phyloP scores from a whole-genome alignment of 495 filamentous ascomycete genomes.

The Sordaria brevicollis region DNA sequence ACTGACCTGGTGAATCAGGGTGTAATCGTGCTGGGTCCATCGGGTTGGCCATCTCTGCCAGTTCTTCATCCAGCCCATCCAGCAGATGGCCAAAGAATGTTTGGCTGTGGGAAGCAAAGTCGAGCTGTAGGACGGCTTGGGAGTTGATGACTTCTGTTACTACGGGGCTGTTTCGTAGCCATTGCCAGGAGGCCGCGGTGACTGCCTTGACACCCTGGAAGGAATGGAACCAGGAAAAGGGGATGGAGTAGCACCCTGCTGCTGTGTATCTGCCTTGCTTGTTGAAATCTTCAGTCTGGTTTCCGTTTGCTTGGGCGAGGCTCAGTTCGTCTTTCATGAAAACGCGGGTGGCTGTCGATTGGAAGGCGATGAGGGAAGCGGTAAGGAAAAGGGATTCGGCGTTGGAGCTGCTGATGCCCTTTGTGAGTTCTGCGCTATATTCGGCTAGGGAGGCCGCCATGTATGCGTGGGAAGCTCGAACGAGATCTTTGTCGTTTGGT shows the following conservation, averaged over 20 bases:
- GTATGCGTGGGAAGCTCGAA: slow-evolving; percentile 46
- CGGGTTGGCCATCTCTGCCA: slow-evolving; percentile 19
- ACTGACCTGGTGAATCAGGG: not conserved
- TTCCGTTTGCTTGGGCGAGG: slow-evolving; percentile 2
- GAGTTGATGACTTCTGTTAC: slow-evolving; percentile 45
- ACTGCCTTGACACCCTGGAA: slow-evolving; percentile 49
- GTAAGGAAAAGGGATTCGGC: slow-evolving; percentile 47
- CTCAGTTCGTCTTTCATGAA: slow-evolving; percentile 36
- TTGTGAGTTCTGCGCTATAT: slow-evolving; percentile 38
- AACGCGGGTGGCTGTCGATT: slow-evolving; percentile 43
- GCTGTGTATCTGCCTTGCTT: not conserved
- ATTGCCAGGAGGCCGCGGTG: slow-evolving; percentile 41
- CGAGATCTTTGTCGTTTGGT: slow-evolving; percentile 40
- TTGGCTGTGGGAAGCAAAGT: slow-evolving; percentile 26
- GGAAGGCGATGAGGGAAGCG: slow-evolving; percentile 45
- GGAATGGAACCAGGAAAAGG: slow-evolving; percentile 47
- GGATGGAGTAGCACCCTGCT: slow-evolving; percentile 32
- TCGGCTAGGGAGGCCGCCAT: slow-evolving; percentile 46
- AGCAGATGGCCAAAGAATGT: slow-evolving; percentile 44
- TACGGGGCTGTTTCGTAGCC: slow-evolving; percentile 37
- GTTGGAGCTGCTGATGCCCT: slow-evolving; percentile 39
- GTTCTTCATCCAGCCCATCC: slow-evolving; percentile 38
- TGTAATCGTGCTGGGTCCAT: not conserved
- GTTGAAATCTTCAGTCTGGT: not conserved
- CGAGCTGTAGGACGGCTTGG: slow-evolving; percentile 40